A percentile compares a stretch with the other conserved stretches of the same genome.
These are phyloP conservation scores for Melanopsichium pennsylvanicum DNA, from an alignment of 1,284 basidiomycete genomes.

Conservation along the genomic window DNA sequence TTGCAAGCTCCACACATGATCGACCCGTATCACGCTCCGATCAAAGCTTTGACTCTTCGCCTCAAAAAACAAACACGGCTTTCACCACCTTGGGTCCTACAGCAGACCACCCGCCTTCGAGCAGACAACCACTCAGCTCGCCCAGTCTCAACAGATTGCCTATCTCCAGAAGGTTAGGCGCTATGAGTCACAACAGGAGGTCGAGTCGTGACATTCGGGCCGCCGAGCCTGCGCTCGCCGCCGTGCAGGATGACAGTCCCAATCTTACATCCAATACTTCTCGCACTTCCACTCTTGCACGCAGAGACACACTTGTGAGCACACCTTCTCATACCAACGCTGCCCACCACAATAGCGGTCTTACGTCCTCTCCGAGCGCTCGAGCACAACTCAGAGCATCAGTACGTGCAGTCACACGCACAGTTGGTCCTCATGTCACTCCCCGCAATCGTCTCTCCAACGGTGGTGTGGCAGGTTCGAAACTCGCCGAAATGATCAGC, in stretches of 20 bases:
- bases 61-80: constrained; percentile 12
- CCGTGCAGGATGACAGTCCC: constrained; percentile 43
- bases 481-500: constrained; percentile 51
- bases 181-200: constrained; percentile 40
- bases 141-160: constrained; percentile 32
- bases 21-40: constrained; percentile 9
- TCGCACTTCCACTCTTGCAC: constrained; percentile 14
- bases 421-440: constrained; percentile 9
- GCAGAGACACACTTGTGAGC: constrained; percentile 17
- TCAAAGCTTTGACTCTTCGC: constrained; percentile 37
- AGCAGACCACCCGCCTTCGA: constrained; percentile 29
- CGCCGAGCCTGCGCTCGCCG: constrained; percentile 28
- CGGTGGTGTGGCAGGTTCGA: constrained; percentile 17
- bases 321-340: constrained; percentile 15
- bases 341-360: neutral
- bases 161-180: constrained; percentile 30
- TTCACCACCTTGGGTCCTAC: neutral
- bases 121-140: constrained; percentile 25
- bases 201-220: constrained; percentile 37
- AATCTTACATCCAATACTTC: constrained; percentile 1
- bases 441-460: too few species aligned
- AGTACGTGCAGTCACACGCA: constrained; percentile 23
- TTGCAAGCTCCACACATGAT: constrained; percentile 29
- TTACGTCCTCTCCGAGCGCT: constrained; percentile 30
- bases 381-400: constrained; percentile 36